Percentiles rank a stretch among this genome's conserved stretches.
These are phyloP conservation scores for Ceratobasidium sp. DNA, from an alignment of 1,284 basidiomycete species.

Conservation along the genomic window DNA sequence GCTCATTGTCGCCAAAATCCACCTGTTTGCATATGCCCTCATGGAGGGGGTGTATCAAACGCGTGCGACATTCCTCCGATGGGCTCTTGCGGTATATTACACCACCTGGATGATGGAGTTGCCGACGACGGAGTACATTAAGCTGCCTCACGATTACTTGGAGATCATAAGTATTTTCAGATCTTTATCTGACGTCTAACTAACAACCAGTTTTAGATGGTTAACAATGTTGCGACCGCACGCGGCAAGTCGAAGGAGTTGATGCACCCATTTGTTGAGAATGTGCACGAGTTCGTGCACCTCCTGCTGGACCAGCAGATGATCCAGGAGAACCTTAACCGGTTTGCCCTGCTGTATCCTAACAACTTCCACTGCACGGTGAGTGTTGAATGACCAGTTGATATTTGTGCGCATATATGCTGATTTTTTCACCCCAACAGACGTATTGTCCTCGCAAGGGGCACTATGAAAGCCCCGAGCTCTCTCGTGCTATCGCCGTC, in stretches of 20 bases:
- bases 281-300: background rate
- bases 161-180: constrained; percentile 10
- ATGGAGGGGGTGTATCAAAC: constrained; percentile 25
- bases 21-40: constrained; percentile 13
- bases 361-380: constrained; percentile 26
- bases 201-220: constrained; percentile 5
- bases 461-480: constrained; percentile 3
- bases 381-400: background rate
- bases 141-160: background rate
- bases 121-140: background rate
- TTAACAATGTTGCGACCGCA: constrained; percentile 16
- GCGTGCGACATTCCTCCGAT: constrained; percentile 10
- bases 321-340: constrained; percentile 6
- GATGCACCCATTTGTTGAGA: background rate
- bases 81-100: constrained; percentile 3
- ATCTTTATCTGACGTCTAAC: background rate
- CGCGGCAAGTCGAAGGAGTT: constrained; percentile 25
- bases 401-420: background rate
- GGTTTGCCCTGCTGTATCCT: constrained; percentile 3
- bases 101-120: constrained; percentile 16
- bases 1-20: background rate
- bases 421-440: background rate
- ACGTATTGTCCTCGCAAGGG: constrained; percentile 3
- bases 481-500: constrained; percentile 1
- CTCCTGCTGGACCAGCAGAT: background rate